phyloP scores from a whole-genome alignment of 1,284 basidiomycete species.

The Sparassis latifolia region DNA sequence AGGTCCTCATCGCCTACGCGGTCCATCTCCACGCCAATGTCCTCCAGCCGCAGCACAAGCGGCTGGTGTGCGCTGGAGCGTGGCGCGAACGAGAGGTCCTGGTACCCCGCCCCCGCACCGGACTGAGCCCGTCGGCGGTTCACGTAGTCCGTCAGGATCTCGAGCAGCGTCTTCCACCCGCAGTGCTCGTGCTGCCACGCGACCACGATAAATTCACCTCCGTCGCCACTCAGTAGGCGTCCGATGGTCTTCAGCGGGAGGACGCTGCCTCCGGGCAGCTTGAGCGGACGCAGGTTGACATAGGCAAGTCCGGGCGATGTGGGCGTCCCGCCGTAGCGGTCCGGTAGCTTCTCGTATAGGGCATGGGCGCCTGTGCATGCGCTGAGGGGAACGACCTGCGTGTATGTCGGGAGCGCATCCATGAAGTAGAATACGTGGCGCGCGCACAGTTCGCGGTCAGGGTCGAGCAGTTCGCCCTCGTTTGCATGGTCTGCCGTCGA shows the following conservation, averaged over 20 bases:
- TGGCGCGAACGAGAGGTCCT: conserved; percentile 45
- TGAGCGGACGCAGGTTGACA: conserved; percentile 58
- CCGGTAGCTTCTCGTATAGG: conserved; percentile 60
- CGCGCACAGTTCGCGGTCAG: conserved; percentile 48
- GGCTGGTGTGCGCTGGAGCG: conserved; percentile 28
- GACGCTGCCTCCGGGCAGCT: conserved; percentile 68
- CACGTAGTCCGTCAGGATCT: conserved; percentile 71
- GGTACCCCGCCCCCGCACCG: conserved; percentile 36
- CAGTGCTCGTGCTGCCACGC: conserved; percentile 79
- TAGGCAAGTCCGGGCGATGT: conserved; percentile 53
- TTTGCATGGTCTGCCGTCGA: conserved; percentile 42
- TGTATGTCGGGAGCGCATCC: conserved; percentile 65
- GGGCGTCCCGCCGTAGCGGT: conserved; percentile 48
- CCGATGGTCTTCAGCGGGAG: conserved; percentile 65
- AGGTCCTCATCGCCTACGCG: conserved; percentile 48
- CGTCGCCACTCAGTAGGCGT: conserved; percentile 66
- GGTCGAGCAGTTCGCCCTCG: conserved; percentile 26
- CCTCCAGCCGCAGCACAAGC: conserved; percentile 49
- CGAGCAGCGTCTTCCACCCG: conserved; percentile 78
- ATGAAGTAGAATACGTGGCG: conserved; percentile 72
- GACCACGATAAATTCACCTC: conserved; percentile 65
- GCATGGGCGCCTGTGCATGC: conserved; percentile 58
- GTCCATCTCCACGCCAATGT: conserved; percentile 64
- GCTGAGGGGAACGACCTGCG: conserved; percentile 62
- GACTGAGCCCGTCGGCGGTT: conserved; percentile 38